Evolutionary conservation across 305 asterid genomes (phyloP), one percentile per base, ranked within the genome.

Genomic region (Solanum hybrid): DNA sequence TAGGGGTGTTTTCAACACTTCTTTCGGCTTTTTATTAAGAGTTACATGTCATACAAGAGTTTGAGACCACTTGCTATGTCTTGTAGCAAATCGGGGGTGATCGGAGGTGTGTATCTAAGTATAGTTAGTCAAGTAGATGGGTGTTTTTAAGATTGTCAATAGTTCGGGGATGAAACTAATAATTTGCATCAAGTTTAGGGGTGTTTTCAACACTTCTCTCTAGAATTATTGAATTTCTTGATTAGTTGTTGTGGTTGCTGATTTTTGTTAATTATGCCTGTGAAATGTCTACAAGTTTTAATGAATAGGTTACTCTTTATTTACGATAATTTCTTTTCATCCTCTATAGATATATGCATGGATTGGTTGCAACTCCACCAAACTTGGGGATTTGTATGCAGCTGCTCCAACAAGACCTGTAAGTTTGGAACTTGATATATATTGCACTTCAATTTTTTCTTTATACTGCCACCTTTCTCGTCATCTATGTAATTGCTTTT

Each of bases 321-420:
- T 45, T 34, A 42, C 35, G 4, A 85, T 34, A 31, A 71, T 40
- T 66, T 73, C 80, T 88, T 7, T 51, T 51, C 78, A 17, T 64
- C n/a, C n/a, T 87, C 81, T 88, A 24, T 91, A 97, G 99, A 94
- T 97, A 91, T 96, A 95, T 91, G 97, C 93, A 31, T 97, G 99
- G 98, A 91, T 97, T 45, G 98, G 99, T 90, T 96, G 95, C 92
- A 95, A 93, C 88, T 95, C 99, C 89, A 86, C 97, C 31, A 95
- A 95, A 91, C 91, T 97, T 82, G 99, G 99, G 78, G 93, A 97
- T 94, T 92, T 97, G 40, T 95, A 95, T 90, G 98, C 99, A 2
- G 98, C 98, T 90, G 95, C 95, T 31, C 95, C 97, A 85, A 94
- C 94, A 11, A 92, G 96, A 80, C 96, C 98, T 32, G 99, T 96